A percentile compares a stretch with the other conserved stretches of the same genome.
Evolutionary conservation across 768 basidiomycete species (phyloP).

Genomic region (Leccinum arenicola): DNA sequence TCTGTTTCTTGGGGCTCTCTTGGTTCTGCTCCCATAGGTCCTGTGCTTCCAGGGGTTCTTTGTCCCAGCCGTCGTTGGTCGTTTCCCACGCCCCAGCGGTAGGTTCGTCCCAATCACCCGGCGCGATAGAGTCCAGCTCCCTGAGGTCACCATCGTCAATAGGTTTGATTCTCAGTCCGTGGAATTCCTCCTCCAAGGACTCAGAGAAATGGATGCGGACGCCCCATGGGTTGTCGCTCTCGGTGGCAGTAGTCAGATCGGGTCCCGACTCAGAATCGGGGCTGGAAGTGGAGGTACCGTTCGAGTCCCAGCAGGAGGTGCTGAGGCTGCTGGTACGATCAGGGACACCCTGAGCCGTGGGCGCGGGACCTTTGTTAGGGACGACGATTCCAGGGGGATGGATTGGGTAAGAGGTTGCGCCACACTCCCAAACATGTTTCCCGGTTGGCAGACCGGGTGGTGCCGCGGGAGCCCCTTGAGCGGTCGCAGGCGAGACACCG

Average conservation of each 20-base stretch:
- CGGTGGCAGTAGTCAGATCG: conserved; percentile 21
- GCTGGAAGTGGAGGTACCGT: conserved; percentile 22
- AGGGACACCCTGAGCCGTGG: neutral
- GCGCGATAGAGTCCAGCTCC: conserved; percentile 27
- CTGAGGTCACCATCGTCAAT: conserved; percentile 9
- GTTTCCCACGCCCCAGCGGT: conserved; percentile 3
- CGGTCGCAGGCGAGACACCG: conserved; percentile 1
- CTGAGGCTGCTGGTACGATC: conserved; percentile 14
- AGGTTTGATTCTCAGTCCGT: conserved; percentile 21
- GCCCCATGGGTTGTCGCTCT: conserved; percentile 23
- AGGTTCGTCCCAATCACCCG: conserved; percentile 16
- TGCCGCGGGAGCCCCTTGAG: conserved; percentile 3
- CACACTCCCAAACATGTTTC: conserved; percentile 12
- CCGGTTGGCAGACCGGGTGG: conserved; percentile 12
- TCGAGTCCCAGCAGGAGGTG: conserved; percentile 23
- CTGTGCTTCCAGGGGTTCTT: conserved; percentile 22
- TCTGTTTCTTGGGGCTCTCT: conserved; percentile 7
- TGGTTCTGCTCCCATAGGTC: conserved; percentile 19
- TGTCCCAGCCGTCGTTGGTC: conserved; percentile 11
- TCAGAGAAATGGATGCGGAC: conserved; percentile 25
- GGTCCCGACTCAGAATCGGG: conserved; percentile 28
- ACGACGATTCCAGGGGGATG: conserved; percentile 14
- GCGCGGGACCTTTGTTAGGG: neutral
- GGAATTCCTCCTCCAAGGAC: conserved; percentile 29
- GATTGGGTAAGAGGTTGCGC: conserved; percentile 7